Evolutionary conservation across 2,329 filamentous ascomycete species (phyloP).

Genomic region (Neopestalotiopsis clavispora): DNA sequence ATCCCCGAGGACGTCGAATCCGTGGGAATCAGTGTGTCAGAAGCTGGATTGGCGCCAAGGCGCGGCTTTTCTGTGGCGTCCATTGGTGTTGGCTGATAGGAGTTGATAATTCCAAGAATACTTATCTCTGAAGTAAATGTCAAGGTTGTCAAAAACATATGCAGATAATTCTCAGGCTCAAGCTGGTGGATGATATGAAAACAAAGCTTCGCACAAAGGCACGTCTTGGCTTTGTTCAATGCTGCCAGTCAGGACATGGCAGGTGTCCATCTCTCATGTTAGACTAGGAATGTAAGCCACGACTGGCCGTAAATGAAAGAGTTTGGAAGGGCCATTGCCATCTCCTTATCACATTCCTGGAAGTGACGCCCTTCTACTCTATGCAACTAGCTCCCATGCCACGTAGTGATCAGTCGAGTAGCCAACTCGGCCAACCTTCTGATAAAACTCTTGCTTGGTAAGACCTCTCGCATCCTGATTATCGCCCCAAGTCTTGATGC

Average conservation of each 20-base stretch:
- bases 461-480: slow-evolving; percentile 53
- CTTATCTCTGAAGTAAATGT: neutral
- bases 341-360: neutral
- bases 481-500: slow-evolving; percentile 55
- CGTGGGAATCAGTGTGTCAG: neutral
- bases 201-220: neutral
- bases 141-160: neutral
- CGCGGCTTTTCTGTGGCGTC: neutral
- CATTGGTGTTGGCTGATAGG: neutral
- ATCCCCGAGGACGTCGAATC: neutral
- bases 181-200: neutral
- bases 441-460: slow-evolving; percentile 50
- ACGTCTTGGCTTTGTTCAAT: neutral
- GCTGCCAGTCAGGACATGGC: neutral
- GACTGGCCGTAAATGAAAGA: neutral
- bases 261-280: neutral
- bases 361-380: neutral
- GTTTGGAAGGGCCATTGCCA: neutral
- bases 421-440: slow-evolving; percentile 43
- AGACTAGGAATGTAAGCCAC: neutral
- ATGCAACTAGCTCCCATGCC: slow-evolving; percentile 14
- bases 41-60: neutral
- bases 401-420: slow-evolving; percentile 41
- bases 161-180: neutral
- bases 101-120: neutral